These are phyloP conservation scores for Hymenoscyphus salicellus DNA, from an alignment of 2,329 filamentous ascomycete species.

Conservation along the genomic window DNA sequence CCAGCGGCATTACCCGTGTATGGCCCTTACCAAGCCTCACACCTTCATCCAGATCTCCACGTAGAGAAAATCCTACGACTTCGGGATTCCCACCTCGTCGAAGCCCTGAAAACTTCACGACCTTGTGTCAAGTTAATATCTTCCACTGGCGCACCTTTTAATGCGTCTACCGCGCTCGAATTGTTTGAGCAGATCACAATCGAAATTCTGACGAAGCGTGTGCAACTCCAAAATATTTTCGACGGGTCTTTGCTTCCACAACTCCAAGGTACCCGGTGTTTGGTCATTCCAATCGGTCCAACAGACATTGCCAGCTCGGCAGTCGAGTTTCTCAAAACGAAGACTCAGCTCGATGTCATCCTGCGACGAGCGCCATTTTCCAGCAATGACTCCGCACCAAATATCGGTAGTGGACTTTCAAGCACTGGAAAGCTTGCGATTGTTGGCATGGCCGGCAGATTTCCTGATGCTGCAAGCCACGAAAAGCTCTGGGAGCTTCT, in stretches of 20 bases:
- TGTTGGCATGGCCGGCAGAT: conserved; percentile 17
- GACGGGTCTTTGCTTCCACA: not conserved
- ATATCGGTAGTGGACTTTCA: conserved; percentile 3
- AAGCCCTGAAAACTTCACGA: not conserved
- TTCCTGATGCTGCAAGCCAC: conserved; percentile 13
- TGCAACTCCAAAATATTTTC: conserved; percentile 5
- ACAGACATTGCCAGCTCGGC: not conserved
- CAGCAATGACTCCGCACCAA: conserved; percentile 6
- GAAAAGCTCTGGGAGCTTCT: conserved; percentile 19
- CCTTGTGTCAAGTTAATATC: conserved; percentile 4
- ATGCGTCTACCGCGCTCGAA: not conserved
- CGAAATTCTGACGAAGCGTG: conserved; percentile 5
- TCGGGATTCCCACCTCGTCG: conserved; percentile 35
- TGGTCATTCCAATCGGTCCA: conserved; percentile 11
- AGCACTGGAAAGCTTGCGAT: conserved; percentile 15
- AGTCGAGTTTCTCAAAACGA: not conserved
- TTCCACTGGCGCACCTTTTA: not conserved
- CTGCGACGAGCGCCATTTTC: conserved; percentile 10
- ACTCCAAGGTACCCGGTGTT: conserved; percentile 1
- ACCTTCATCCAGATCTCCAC: conserved; percentile 46
- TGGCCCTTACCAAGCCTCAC: conserved; percentile 55
- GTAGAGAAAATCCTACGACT: conserved; percentile 47
- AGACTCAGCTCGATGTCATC: conserved; percentile 1
- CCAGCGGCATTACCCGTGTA: conserved; percentile 52
- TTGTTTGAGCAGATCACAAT: conserved; percentile 2